These are phyloP conservation scores for Neopestalotiopsis clavispora DNA, from an alignment of 2,329 filamentous ascomycete genomes.

Conservation along the genomic window DNA sequence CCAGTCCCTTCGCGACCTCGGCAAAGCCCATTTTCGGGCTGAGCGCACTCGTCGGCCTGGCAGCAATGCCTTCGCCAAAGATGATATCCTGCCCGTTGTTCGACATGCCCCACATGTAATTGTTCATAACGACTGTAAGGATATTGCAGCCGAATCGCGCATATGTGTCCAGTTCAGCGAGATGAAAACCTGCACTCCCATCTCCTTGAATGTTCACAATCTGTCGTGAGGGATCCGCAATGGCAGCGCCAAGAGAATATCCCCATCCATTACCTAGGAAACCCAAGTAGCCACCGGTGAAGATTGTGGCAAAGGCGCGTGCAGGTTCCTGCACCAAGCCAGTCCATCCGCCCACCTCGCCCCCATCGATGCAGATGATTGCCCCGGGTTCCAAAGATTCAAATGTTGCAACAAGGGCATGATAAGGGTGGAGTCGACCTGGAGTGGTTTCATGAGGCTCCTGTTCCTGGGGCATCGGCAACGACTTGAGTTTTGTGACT, in stretches of 20 bases:
- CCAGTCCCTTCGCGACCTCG: slow-evolving; percentile 45
- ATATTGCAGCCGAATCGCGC: slow-evolving; percentile 43
- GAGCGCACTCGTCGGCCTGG: slow-evolving; percentile 35
- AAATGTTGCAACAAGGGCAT: slow-evolving; percentile 43
- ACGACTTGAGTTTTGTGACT: slow-evolving; percentile 1
- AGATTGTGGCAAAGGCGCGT: slow-evolving; percentile 31
- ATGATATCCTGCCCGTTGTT: slow-evolving; percentile 48
- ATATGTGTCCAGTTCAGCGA: slow-evolving; percentile 50
- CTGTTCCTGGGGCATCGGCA: not conserved
- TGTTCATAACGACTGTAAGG: slow-evolving; percentile 48
- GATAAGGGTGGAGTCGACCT: slow-evolving; percentile 43
- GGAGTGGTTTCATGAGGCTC: not conserved
- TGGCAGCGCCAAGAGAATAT: slow-evolving; percentile 46
- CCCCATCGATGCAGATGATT: slow-evolving; percentile 47
- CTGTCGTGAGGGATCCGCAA: slow-evolving; percentile 42
- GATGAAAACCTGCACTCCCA: slow-evolving; percentile 48
- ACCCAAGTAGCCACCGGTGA: slow-evolving; percentile 43
- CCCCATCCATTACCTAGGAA: slow-evolving; percentile 53
- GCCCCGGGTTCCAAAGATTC: slow-evolving; percentile 36
- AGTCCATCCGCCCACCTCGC: slow-evolving; percentile 42
- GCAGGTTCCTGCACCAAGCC: slow-evolving; percentile 35
- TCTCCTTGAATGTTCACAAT: slow-evolving; percentile 51
- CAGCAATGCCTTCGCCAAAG: slow-evolving; percentile 36
- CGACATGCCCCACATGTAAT: slow-evolving; percentile 50
- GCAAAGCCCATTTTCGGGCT: slow-evolving; percentile 41